These are phyloP conservation scores for Solidago caesia DNA, from an alignment of 129 eudicot genomes.

Conservation along the genomic window DNA sequence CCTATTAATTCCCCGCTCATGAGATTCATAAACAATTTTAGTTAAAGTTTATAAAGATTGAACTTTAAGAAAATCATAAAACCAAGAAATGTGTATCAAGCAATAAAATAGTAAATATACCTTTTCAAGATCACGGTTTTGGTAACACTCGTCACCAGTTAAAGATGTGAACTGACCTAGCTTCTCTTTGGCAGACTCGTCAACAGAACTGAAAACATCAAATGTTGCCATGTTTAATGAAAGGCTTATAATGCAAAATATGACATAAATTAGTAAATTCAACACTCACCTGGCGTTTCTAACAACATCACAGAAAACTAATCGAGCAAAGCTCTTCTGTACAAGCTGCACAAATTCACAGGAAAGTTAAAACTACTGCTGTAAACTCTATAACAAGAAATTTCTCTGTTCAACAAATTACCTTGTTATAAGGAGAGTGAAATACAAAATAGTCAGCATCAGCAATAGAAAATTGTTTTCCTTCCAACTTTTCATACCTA, in stretches of 20 bases:
- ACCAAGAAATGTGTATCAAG: neutral
- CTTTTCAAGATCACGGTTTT: constrained; percentile 95
- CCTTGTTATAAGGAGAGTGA: constrained; percentile 98
- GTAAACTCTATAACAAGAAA: constrained; percentile 5
- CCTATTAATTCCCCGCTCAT: neutral
- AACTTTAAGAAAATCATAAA: neutral
- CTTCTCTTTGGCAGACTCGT: constrained; percentile 85
- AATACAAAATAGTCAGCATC: constrained; percentile 87
- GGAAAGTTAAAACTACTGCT: constrained; percentile 23
- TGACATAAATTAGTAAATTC: neutral
- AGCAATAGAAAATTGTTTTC: constrained; percentile 67
- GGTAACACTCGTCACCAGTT: constrained; percentile 73
- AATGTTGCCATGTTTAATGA: neutral
- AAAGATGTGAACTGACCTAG: constrained; percentile 66
- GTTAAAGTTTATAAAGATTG: neutral
- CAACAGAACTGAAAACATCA: constrained; percentile 54
- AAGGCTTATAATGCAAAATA: neutral
- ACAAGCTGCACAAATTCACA: constrained; percentile 76
- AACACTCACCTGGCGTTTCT: constrained; percentile 71
- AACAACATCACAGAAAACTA: constrained; percentile 62
- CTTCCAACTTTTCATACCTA: constrained; percentile 82
- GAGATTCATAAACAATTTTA: neutral
- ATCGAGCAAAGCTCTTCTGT: constrained; percentile 94
- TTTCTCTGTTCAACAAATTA: constrained; percentile 20
- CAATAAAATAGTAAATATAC: constrained; percentile 22